Conservation (phyloP, 257 asterid genomes). For the Solanum neorickii region DNA sequence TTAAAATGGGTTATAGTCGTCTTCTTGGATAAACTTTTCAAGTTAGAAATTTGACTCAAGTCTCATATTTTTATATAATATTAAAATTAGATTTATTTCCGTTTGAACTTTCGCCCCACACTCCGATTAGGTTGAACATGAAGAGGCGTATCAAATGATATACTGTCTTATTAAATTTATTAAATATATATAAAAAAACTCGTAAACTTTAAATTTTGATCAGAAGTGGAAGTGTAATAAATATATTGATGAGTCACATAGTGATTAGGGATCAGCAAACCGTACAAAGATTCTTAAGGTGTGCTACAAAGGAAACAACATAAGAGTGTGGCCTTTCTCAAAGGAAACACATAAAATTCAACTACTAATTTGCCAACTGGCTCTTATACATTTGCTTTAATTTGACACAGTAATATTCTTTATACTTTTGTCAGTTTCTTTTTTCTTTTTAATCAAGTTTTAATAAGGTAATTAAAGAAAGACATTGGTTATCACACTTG, state of each 20-base stretch:
- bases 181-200: neutral
- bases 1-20: too few relatives aligned
- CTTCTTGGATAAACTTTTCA: too few relatives aligned
- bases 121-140: neutral
- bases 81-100: accelerated
- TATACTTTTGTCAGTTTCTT: neutral
- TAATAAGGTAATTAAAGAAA: neutral
- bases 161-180: neutral
- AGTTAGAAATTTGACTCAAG: too few relatives aligned
- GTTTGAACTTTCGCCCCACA: neutral
- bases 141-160: neutral
- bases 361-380: slow-evolving; percentile 21
- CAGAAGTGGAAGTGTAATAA: neutral
- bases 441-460: neutral
- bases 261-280: slow-evolving; percentile 18
- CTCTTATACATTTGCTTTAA: neutral
- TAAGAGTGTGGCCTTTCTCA: slow-evolving; percentile 19
- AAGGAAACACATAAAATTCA: slow-evolving; percentile 15
- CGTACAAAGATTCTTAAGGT: slow-evolving; percentile 41
- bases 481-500: neutral
- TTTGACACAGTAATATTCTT: neutral
- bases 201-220: neutral
- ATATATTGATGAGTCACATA: neutral
- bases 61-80: too few relatives aligned
- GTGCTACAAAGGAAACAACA: slow-evolving; percentile 26